phyloP scores from a whole-genome alignment of 2,329 filamentous ascomycete species.

The Fusarium concolor region DNA sequence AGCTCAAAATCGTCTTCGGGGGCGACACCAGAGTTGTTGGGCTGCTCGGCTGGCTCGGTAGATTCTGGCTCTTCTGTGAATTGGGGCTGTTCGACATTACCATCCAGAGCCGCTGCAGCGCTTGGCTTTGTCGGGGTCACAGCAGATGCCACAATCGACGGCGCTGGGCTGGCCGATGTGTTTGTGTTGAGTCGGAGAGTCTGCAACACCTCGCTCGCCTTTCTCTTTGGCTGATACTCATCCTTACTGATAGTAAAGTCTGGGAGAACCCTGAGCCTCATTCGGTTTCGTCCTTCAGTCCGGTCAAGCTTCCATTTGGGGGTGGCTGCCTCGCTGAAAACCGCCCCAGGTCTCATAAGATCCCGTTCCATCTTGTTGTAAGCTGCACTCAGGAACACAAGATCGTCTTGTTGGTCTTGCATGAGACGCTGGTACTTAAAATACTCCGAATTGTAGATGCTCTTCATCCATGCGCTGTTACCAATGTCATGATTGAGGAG shows the following conservation, averaged over 20 bases:
- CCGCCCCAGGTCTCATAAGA: conserved; percentile 80
- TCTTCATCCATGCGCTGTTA: conserved; percentile 92
- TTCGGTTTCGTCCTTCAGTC: conserved; percentile 94
- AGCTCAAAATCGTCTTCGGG: conserved; percentile 95
- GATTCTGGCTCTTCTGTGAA: conserved; percentile 44
- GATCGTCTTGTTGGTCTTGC: conserved; percentile 94
- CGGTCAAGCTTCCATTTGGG: conserved; percentile 93
- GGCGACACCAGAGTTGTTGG: conserved; percentile 42
- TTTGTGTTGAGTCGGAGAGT: conserved; percentile 51
- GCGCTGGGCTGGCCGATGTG: conserved; percentile 32
- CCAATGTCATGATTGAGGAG: conserved; percentile 86
- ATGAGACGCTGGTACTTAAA: conserved; percentile 88
- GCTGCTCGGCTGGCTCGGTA: conserved; percentile 31
- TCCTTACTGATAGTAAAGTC: conserved; percentile 76
- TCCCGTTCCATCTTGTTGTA: conserved; percentile 84
- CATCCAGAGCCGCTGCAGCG: conserved; percentile 40
- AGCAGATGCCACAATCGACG: conserved; percentile 34
- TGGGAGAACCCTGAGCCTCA: conserved; percentile 88
- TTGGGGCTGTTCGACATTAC: conserved; percentile 30
- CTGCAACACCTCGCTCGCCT: conserved; percentile 60
- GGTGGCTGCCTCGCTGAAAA: conserved; percentile 74
- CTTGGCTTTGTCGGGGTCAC: conserved; percentile 30
- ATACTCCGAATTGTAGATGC: conserved; percentile 92
- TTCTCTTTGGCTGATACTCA: conserved; percentile 87
- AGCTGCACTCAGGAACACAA: conserved; percentile 78